Evolutionary conservation across 1,284 basidiomycete genomes (phyloP).

Genomic region (Cerrena zonata): DNA sequence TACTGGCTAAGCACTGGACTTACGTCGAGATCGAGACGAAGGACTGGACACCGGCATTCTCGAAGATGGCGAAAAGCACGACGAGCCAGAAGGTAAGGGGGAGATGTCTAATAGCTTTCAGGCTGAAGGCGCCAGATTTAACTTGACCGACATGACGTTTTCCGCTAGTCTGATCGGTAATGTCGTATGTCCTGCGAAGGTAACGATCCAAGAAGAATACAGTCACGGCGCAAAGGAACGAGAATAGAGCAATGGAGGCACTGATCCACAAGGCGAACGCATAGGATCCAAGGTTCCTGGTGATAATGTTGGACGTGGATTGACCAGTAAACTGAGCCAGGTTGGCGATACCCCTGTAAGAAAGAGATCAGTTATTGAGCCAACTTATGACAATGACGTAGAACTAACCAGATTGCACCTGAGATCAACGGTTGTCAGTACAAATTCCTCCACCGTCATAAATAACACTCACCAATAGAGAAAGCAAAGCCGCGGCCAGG

Average conservation of each 20-base stretch:
- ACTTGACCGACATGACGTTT: constrained; percentile 25
- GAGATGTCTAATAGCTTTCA: constrained; percentile 32
- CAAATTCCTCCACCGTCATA: background rate
- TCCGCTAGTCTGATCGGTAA: constrained; percentile 36
- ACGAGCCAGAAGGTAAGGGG: constrained; percentile 41
- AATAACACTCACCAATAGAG: constrained; percentile 31
- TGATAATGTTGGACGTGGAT: constrained; percentile 34
- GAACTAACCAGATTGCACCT: constrained; percentile 26
- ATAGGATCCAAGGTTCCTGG: constrained; percentile 35
- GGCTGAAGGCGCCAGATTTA: constrained; percentile 29
- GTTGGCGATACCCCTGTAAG: constrained; percentile 35
- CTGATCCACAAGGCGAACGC: constrained; percentile 42
- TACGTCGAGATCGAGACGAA: constrained; percentile 44
- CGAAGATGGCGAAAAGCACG: constrained; percentile 37
- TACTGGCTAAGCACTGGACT: constrained; percentile 14
- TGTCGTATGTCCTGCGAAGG: constrained; percentile 32
- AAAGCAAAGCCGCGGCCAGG: constrained; percentile 39
- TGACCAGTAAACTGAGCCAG: constrained; percentile 40
- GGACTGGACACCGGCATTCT: constrained; percentile 42
- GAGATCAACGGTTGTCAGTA: constrained; percentile 1
- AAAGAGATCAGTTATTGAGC: background rate
- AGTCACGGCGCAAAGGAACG: constrained; percentile 33
- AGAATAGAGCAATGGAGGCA: constrained; percentile 35
- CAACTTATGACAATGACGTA: background rate
- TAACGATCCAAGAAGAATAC: constrained; percentile 37